These are phyloP conservation scores for Adenanthera pavonina DNA, from an alignment of 306 rosid genomes.

Conservation along the genomic window DNA sequence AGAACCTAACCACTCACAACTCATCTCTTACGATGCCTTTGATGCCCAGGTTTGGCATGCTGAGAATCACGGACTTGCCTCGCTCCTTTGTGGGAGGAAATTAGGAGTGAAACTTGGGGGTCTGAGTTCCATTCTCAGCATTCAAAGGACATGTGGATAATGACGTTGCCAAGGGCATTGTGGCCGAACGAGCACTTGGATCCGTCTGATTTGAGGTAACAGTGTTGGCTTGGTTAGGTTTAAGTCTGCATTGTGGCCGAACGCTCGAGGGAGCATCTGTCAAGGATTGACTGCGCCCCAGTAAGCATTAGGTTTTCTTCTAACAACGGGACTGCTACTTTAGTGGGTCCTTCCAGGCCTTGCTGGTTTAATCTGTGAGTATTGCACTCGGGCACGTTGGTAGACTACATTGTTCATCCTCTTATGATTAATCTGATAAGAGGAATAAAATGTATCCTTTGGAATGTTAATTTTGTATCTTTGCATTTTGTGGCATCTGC, in stretches of 20 bases:
- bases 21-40: constrained; percentile 27
- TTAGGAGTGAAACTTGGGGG: constrained; percentile 23
- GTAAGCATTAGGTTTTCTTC: constrained; percentile 10
- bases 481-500: neutral
- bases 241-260: neutral
- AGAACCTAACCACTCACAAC: constrained; percentile 37
- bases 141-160: neutral
- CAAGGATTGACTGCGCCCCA: constrained; percentile 27
- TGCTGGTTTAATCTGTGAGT: constrained; percentile 29
- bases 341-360: constrained; percentile 24
- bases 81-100: constrained; percentile 14
- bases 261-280: neutral
- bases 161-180: constrained; percentile 10
- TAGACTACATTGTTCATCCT: neutral
- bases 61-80: neutral
- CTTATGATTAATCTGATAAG: neutral
- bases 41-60: constrained; percentile 24
- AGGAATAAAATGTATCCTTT: neutral
- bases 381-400: neutral
- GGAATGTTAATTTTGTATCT: neutral
- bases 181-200: constrained; percentile 26
- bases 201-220: constrained; percentile 23
- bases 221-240: constrained; percentile 19
- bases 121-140: constrained; percentile 1
- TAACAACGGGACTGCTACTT: constrained; percentile 29